Percentiles rank a stretch among this genome's conserved stretches.
Conservation (phyloP, 495 filamentous ascomycete species). For the Hyaloscypha hepaticicola region DNA sequence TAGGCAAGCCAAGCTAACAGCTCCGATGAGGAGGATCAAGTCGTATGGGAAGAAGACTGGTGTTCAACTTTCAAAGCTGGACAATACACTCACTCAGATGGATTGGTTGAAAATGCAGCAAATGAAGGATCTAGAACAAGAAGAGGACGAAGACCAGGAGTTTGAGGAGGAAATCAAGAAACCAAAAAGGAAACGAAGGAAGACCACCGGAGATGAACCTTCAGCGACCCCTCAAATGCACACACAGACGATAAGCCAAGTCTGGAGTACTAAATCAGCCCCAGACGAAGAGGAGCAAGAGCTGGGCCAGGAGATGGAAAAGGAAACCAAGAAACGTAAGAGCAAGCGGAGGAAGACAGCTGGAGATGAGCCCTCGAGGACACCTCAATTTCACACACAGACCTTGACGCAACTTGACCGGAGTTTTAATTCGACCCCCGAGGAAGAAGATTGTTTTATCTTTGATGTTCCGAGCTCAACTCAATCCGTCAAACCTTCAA, state of each 20-base stretch:
- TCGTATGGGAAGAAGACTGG: constrained; percentile 40
- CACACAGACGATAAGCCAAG: constrained; percentile 22
- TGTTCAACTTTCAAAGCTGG: constrained; percentile 36
- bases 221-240: constrained; percentile 13
- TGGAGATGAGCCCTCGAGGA: constrained; percentile 35
- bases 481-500: constrained; percentile 4
- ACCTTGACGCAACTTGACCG: constrained; percentile 24
- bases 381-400: constrained; percentile 19
- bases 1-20: constrained; percentile 42
- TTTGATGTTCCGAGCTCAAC: constrained; percentile 21
- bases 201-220: constrained; percentile 43
- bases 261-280: neutral
- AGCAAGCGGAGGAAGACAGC: constrained; percentile 42
- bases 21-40: constrained; percentile 35
- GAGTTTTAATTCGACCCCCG: constrained; percentile 6
- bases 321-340: constrained; percentile 16
- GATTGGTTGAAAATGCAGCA: constrained; percentile 31
- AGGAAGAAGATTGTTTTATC: constrained; percentile 14
- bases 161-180: constrained; percentile 14
- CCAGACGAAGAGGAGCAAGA: constrained; percentile 19
- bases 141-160: constrained; percentile 20
- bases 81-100: constrained; percentile 50
- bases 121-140: constrained; percentile 20
- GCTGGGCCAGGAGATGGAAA: neutral
- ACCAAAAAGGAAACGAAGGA: constrained; percentile 34